Percentiles rank a stretch among this genome's conserved stretches.
phyloP scores from a whole-genome alignment of 768 basidiomycete species.

The Boletus eberwhitei region DNA sequence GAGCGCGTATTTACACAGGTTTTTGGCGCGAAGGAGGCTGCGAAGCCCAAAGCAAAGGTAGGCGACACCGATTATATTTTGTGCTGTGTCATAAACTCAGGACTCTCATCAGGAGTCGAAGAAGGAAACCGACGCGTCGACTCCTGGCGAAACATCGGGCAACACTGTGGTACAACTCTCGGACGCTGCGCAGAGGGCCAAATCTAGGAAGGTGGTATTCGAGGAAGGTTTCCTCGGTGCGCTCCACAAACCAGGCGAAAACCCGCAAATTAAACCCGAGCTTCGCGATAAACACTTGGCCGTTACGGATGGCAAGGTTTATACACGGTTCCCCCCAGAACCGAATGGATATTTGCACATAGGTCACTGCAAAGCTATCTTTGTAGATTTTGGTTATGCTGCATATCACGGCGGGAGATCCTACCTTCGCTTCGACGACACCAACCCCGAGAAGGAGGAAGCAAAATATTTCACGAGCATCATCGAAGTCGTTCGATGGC shows the following conservation, averaged over 20 bases:
- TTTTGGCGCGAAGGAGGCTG: constrained; percentile 71
- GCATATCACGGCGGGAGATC: constrained; percentile 89
- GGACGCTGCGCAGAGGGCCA: constrained; percentile 34
- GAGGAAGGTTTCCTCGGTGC: constrained; percentile 91
- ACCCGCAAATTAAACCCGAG: constrained; percentile 76
- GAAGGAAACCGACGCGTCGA: constrained; percentile 35
- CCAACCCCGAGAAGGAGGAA: constrained; percentile 98
- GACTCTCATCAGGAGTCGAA: constrained; percentile 43
- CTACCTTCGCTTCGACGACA: constrained; percentile 96
- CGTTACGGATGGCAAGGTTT: constrained; percentile 76
- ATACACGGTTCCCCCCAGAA: constrained; percentile 97
- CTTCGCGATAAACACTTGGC: constrained; percentile 81
- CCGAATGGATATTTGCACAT: constrained; percentile 96
- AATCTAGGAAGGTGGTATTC: constrained; percentile 66
- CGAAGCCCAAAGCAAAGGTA: constrained; percentile 68
- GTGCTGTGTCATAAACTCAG: background rate
- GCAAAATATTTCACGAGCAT: constrained; percentile 95
- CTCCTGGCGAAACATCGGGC: constrained; percentile 2
- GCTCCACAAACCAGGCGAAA: constrained; percentile 91
- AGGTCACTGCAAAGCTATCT: constrained; percentile 98
- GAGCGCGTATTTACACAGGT: constrained; percentile 63
- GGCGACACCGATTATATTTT: constrained; percentile 1
- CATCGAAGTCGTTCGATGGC: constrained; percentile 91
- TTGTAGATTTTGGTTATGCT: constrained; percentile 98
- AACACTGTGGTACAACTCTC: constrained; percentile 30